These are phyloP conservation scores for Sesbania bispinosa DNA, from an alignment of 306 rosid species.

Conservation along the genomic window DNA sequence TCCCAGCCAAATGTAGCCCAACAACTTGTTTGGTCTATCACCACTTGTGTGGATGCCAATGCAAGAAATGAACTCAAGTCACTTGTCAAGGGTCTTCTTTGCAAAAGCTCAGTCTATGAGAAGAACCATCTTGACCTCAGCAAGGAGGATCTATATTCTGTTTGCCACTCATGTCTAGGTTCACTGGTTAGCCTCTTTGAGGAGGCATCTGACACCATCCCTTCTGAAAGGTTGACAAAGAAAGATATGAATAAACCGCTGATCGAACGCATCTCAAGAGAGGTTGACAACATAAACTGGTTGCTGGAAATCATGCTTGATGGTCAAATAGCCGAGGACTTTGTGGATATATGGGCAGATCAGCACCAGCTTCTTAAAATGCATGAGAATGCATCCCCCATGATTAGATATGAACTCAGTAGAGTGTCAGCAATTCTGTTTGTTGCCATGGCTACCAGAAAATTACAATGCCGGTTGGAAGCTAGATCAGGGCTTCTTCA, in stretches of 20 bases:
- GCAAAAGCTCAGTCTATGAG: constrained; percentile 82
- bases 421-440: constrained; percentile 66
- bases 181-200: constrained; percentile 54
- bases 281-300: constrained; percentile 87
- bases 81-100: constrained; percentile 73
- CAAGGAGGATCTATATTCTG: constrained; percentile 65
- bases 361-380: constrained; percentile 61
- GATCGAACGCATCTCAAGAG: constrained; percentile 59
- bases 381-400: constrained; percentile 64
- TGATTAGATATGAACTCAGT: constrained; percentile 83
- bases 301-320: constrained; percentile 78
- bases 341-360: constrained; percentile 71
- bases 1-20: constrained; percentile 49
- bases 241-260: constrained; percentile 53
- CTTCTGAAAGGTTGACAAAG: constrained; percentile 29
- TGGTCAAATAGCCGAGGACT: constrained; percentile 77
- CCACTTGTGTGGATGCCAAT: constrained; percentile 55
- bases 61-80: constrained; percentile 78
- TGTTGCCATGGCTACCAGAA: constrained; percentile 75
- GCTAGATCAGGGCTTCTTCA: constrained; percentile 57
- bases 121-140: constrained; percentile 59
- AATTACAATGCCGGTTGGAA: constrained; percentile 66
- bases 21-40: constrained; percentile 68
- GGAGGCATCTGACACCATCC: constrained; percentile 41
- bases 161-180: constrained; percentile 56